Evolutionary conservation across 371 early-diverging fungal genomes (phyloP), one percentile per base, ranked within the genome.

Genomic region (Caulochytrium protostelioides): DNA sequence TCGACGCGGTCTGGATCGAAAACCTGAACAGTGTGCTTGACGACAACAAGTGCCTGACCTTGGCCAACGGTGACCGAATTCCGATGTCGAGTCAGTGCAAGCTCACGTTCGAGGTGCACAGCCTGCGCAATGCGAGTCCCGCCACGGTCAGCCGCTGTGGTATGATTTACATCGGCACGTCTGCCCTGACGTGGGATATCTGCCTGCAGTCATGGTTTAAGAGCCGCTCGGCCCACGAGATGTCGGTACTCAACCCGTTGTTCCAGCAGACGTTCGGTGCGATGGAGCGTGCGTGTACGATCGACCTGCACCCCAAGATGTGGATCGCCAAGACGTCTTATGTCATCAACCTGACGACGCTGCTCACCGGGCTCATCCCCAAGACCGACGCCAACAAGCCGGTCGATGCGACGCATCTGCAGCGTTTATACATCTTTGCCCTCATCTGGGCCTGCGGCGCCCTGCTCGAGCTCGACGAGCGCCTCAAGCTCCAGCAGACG

Each of bases 1-100:
- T 71, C 13, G 66, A 70, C 43, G 67, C 72, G 18, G 67, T 65
- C 9, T 74, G 75, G 75, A 72, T 74, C 47, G 75, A 74, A 41
- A 68, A 72, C 49, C 49, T 74, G 40, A 74, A 74, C 49, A 54
- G 56, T 33, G 67, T 74, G 24, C 45, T 74, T 21, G 75, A 74
- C 41, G 72, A 71, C 41, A 72, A 71, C 54, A 72, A 65, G 43
- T 60, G 65, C 43, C 42, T 74, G 19, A 71, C 73, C 6, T 46
- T 74, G 14, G 70, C 70, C 14, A 67, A 62, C 46, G 75, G 75
- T 31, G 75, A 74, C 47, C 63, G 70, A 35, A 57, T 74, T 28
- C 64, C 63, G 15, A 67, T 74, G 65, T 62, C 68, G 2, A 53
- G 61, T 3, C 41, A 60, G 0, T 65, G 68, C 43, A 70, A 70